Evolutionary conservation across 495 filamentous ascomycete genomes (phyloP).

Genomic region (Lasiosphaeria ovina): DNA sequence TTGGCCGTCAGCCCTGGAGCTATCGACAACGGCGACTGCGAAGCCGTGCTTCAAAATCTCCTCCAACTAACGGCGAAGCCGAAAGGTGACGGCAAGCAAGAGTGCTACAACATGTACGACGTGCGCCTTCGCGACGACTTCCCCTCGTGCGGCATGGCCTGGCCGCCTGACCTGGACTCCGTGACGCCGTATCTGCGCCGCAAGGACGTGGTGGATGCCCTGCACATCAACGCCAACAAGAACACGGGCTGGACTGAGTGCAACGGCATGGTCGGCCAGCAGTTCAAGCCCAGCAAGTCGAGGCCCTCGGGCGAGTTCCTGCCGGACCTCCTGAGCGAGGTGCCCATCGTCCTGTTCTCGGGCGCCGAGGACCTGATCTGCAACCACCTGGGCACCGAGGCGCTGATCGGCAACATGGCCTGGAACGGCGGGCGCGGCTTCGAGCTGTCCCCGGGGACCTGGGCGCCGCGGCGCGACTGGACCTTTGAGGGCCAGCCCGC

Average conservation of each 20-base stretch:
- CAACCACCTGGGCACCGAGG: conserved; percentile 94
- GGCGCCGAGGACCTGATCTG: conserved; percentile 94
- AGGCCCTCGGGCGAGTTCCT: conserved; percentile 70
- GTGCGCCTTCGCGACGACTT: conserved; percentile 72
- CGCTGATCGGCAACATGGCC: conserved; percentile 83
- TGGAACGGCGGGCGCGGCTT: conserved; percentile 92
- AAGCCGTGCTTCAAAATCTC: conserved; percentile 67
- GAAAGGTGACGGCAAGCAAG: conserved; percentile 42
- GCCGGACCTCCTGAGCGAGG: conserved; percentile 69
- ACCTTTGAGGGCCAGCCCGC: conserved; percentile 88
- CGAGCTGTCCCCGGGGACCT: conserved; percentile 82
- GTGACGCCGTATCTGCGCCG: conserved; percentile 83
- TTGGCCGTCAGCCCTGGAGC: conserved; percentile 61
- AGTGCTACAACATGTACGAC: conserved; percentile 94
- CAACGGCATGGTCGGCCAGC: conserved; percentile 65
- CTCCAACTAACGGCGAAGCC: conserved; percentile 56
- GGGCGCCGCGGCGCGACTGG: conserved; percentile 91
- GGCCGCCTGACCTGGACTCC: conserved; percentile 78
- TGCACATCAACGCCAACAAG: conserved; percentile 81
- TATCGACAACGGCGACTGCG: conserved; percentile 69
- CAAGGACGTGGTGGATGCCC: conserved; percentile 71
- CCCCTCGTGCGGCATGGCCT: conserved; percentile 88
- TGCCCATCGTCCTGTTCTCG: conserved; percentile 84
- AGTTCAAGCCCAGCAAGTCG: conserved; percentile 68
- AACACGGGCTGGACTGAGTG: conserved; percentile 90